phyloP scores from a whole-genome alignment of 2,329 filamentous ascomycete genomes.

The Sphaerulina vaccinii region DNA sequence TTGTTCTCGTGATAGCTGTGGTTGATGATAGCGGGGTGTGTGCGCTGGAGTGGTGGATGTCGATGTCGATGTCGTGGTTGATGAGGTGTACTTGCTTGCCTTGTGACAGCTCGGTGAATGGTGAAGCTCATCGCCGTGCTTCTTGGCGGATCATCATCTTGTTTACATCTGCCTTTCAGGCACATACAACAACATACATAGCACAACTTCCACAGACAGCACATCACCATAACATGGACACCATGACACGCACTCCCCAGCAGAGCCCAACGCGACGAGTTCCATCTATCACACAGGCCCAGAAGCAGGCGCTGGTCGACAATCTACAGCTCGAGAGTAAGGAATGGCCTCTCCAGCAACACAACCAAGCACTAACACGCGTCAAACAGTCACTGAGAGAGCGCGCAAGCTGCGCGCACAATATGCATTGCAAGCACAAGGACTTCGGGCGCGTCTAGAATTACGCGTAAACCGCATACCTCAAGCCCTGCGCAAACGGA shows the following conservation, averaged over 20 bases:
- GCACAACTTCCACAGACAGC: background rate
- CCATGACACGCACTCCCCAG: constrained; percentile 22
- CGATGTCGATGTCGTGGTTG: no score
- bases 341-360: constrained; percentile 14
- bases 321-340: constrained; percentile 86
- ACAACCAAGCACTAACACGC: constrained; percentile 25
- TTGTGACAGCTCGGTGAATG: no score
- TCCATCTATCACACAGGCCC: constrained; percentile 45
- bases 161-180: background rate
- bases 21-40: no score
- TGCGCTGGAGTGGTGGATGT: no score
- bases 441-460: constrained; percentile 80
- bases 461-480: constrained; percentile 93
- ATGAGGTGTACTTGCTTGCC: no score
- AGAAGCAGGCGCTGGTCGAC: constrained; percentile 85
- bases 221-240: constrained; percentile 14
- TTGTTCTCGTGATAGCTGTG: no score
- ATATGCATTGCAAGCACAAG: constrained; percentile 83
- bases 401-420: constrained; percentile 84
- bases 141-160: no score
- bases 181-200: background rate
- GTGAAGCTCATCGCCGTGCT: no score
- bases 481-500: constrained; percentile 70
- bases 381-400: constrained; percentile 71
- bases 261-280: constrained; percentile 27